Percentiles rank a stretch among this genome's conserved stretches.
phyloP scores from a whole-genome alignment of 2,329 filamentous ascomycete species.

The Lanzia echinophila region DNA sequence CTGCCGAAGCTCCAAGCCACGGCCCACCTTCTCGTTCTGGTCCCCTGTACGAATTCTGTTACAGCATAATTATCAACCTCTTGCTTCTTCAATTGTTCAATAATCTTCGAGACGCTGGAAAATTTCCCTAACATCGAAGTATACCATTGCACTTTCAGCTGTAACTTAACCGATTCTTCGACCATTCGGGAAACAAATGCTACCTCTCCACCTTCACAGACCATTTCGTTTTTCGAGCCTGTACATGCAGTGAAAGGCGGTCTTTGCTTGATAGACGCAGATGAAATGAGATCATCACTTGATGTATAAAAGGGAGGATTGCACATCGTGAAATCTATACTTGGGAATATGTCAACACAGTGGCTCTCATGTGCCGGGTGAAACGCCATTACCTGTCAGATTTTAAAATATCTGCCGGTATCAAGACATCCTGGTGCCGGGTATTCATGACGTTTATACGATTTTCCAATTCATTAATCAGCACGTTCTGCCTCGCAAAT shows the following conservation, averaged over 20 bases:
- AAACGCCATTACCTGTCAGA: conserved; percentile 31
- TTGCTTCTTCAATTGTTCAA: conserved; percentile 52
- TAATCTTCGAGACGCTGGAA: conserved; percentile 54
- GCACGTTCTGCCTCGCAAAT: conserved; percentile 62
- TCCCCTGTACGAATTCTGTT: conserved; percentile 70
- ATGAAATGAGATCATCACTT: conserved; percentile 56
- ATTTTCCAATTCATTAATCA: conserved; percentile 54
- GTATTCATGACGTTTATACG: conserved; percentile 60
- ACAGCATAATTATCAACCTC: conserved; percentile 74
- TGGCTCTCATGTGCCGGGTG: background rate
- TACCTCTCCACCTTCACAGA: conserved; percentile 70
- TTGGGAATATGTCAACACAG: conserved; percentile 21
- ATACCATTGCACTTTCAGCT: conserved; percentile 71
- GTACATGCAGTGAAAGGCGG: conserved; percentile 69
- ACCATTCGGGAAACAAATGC: conserved; percentile 68
- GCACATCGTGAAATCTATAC: conserved; percentile 79
- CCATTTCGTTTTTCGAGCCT: conserved; percentile 78
- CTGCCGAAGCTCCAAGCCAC: conserved; percentile 78
- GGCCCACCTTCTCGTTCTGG: conserved; percentile 76
- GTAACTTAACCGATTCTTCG: conserved; percentile 56
- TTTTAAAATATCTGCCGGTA: conserved; percentile 49
- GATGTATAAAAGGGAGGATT: conserved; percentile 95
- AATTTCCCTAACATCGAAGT: conserved; percentile 85
- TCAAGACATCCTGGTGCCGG: conserved; percentile 44
- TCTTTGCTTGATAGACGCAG: conserved; percentile 57